phyloP scores from a whole-genome alignment of 139 green algal genomes.

The Asterochloris erici region DNA sequence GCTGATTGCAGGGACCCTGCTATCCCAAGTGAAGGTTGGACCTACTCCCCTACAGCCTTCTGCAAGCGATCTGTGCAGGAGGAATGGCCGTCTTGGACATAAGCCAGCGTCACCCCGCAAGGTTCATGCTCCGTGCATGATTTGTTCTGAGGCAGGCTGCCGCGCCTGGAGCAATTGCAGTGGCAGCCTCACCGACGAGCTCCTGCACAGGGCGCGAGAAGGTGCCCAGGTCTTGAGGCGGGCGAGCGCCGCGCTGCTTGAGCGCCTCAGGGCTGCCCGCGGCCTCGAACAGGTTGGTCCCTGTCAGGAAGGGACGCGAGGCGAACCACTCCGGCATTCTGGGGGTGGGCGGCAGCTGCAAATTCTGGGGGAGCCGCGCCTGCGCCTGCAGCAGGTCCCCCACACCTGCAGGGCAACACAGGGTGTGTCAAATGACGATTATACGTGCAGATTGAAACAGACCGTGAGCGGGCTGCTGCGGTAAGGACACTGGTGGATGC shows the following conservation, averaged over 20 bases:
- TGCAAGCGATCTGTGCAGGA: neutral
- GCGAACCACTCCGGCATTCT: conserved; percentile 11
- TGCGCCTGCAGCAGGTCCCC: neutral
- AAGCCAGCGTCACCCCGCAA: conserved; percentile 2
- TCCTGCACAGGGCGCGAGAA: conserved; percentile 42
- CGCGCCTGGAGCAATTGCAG: neutral
- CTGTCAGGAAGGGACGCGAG: conserved; percentile 15
- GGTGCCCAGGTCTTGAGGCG: conserved; percentile 12
- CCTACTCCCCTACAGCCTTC: too few species aligned
- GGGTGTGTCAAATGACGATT: too few species aligned
- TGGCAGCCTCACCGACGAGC: conserved; percentile 16
- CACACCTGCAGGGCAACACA: neutral
- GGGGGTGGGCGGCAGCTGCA: neutral
- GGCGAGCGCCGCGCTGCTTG: neutral
- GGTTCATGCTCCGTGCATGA: neutral
- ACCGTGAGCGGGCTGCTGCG: too few species aligned
- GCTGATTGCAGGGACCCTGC: neutral
- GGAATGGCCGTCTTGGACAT: neutral
- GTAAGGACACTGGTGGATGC: too few species aligned
- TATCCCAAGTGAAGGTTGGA: neutral
- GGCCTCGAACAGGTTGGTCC: conserved; percentile 11
- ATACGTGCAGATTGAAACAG: too few species aligned
- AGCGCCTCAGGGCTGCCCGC: neutral
- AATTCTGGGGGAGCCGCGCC: neutral
- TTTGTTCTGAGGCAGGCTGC: neutral